Evolutionary conservation across 2,329 filamentous ascomycete genomes (phyloP), one percentile per base, ranked within the genome.

Genomic region (Huntiella bhutanensis): DNA sequence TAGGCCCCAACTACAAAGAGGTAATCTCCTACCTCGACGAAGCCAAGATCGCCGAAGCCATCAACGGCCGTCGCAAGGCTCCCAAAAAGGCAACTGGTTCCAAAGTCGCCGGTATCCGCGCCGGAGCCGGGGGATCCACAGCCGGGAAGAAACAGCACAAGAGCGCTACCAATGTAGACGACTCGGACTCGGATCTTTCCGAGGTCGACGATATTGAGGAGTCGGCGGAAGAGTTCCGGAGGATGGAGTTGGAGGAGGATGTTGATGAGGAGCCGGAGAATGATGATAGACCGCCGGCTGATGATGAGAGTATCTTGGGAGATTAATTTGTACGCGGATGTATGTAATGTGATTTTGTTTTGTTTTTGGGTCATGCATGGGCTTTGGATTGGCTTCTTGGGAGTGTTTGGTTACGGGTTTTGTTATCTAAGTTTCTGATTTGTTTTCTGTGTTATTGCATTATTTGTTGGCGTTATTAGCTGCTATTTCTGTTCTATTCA

Each of bases 1-100:
- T 98, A 3, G 91, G 91, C 2, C 67, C 73, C 40, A 95, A 91
- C 58, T 92, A 83, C 67, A 83, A 80, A 56, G 85, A 91, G 55
- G 76, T 95, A 5, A 66, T 94, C 4, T 73, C 75, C 6, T 91
- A 80, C 59, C 66, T 96, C 3, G 86, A 94, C 55, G 74, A 80
- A 48, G 67, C 70, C 42, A 77, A 78, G 55, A 60, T 73, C 38
- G 68, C 61, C 8, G 48, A 53, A 8, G 44, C 45, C n/a, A 63
- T 58, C 46, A 67, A 64, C 55, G 56, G 61, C 36, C 64, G 60
- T 50, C 57, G 51, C 19, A 51, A 38, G 39, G 46, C 48, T 16
- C 43, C 47, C 39, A 53, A 57, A 52, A 58, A 57, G 47, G 57
- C 55, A 16, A 46, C 54, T 8, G 53, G 52, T 33, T 38, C 52